Conservation (phyloP, 805 yeast genomes). For the Kazachstania viticola region DNA sequence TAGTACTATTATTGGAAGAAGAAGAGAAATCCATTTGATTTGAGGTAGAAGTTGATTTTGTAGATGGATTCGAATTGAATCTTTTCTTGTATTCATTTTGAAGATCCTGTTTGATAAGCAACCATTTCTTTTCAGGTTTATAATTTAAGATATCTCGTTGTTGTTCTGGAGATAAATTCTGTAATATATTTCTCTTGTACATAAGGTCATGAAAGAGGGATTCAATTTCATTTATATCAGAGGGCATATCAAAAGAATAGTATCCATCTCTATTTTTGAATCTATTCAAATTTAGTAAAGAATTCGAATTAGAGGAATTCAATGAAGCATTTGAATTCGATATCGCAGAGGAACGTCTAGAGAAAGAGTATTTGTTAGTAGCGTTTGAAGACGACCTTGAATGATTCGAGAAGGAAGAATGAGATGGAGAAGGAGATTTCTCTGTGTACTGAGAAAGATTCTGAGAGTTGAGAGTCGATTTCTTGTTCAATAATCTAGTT, state of each 20-base stretch:
- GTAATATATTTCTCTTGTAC: constrained; percentile 67
- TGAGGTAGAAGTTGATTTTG: no score
- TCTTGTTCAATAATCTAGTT: constrained; percentile 18
- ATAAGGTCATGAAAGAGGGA: constrained; percentile 66
- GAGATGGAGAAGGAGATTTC: constrained; percentile 14
- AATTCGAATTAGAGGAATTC: constrained; percentile 19
- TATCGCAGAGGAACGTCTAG: constrained; percentile 6
- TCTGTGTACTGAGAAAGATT: constrained; percentile 21
- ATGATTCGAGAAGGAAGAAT: no score
- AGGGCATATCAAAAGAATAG: constrained; percentile 50
- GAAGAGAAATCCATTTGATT: no score
- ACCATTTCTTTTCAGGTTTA: constrained; percentile 76
- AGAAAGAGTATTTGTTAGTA: constrained; percentile 14
- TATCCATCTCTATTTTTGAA: constrained; percentile 24
- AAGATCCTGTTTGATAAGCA: constrained; percentile 78
- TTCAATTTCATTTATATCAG: constrained; percentile 54
- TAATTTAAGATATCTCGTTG: constrained; percentile 66
- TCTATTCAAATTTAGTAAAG: constrained; percentile 17
- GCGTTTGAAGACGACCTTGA: no score
- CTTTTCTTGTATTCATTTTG: constrained; percentile 61
- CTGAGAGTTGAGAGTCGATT: constrained; percentile 18
- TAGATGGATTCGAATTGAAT: no score
- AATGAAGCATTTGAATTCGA: constrained; percentile 15
- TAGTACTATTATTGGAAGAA: no score
- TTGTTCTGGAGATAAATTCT: constrained; percentile 56